Percentiles rank a stretch among this genome's conserved stretches.
phyloP scores from a whole-genome alignment of 441 rosid genomes.

The Mallotus japonicus region DNA sequence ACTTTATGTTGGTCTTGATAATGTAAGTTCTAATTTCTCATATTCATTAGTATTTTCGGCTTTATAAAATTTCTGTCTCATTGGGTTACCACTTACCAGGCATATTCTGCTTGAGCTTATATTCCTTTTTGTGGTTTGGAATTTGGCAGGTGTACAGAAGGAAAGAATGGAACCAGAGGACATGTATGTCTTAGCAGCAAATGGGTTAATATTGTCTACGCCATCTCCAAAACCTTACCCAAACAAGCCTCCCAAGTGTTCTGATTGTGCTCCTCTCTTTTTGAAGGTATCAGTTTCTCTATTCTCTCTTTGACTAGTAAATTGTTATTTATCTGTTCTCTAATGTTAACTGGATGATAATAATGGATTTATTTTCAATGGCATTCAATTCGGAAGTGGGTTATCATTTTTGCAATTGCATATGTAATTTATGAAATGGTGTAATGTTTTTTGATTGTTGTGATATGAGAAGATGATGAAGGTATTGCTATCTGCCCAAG shows the following conservation, averaged over 20 bases:
- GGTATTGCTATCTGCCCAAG: too few relatives aligned
- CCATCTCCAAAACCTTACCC: slow-evolving; percentile 92
- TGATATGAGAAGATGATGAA: too few relatives aligned
- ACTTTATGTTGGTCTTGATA: background rate
- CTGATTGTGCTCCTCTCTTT: slow-evolving; percentile 95
- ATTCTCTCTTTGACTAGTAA: background rate
- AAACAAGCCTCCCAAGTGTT: slow-evolving; percentile 85
- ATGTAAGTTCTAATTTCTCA: background rate
- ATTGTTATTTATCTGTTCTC: background rate
- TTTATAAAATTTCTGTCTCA: background rate
- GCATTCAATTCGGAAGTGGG: background rate
- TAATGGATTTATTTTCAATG: background rate
- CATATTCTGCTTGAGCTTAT: background rate
- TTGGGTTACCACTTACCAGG: background rate
- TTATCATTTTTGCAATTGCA: too few relatives aligned
- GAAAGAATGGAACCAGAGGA: slow-evolving; percentile 98
- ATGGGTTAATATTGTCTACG: slow-evolving; percentile 57
- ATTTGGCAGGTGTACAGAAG: slow-evolving; percentile 85
- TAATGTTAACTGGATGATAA: slow-evolving; percentile 10
- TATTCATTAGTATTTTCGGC: background rate
- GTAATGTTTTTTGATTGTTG: too few relatives aligned
- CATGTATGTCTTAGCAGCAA: slow-evolving; percentile 74
- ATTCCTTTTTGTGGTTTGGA: slow-evolving; percentile 24
- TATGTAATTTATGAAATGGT: too few relatives aligned
- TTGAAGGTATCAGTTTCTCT: slow-evolving; percentile 54